Conservation (phyloP, 768 basidiomycete genomes). For the Trametopsis cervina region DNA sequence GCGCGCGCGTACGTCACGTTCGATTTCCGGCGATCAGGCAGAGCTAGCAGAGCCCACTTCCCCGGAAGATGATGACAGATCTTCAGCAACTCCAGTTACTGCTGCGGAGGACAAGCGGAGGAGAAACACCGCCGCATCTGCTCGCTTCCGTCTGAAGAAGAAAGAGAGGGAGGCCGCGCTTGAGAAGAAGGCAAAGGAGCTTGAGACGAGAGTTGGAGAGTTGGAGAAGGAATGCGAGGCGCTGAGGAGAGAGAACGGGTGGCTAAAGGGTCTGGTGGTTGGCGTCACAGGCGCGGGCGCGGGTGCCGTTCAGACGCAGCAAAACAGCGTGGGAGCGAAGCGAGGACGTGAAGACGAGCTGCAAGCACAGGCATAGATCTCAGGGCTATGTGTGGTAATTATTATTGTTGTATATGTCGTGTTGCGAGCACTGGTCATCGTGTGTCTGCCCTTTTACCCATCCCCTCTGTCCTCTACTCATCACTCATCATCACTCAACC, state of each 20-base stretch:
- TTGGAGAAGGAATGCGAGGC: conserved; percentile 90
- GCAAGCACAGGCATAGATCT: neutral
- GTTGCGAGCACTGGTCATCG: too few species aligned
- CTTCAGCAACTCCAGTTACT: conserved; percentile 27
- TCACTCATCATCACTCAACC: too few species aligned
- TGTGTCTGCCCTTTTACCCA: too few species aligned
- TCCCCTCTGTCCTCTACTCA: too few species aligned
- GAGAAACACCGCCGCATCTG: conserved; percentile 88
- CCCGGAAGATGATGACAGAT: conserved; percentile 24
- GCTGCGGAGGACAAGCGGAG: conserved; percentile 87
- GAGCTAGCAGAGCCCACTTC: conserved; percentile 22
- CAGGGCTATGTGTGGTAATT: neutral
- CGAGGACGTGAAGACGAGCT: conserved; percentile 12
- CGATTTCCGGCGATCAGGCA: conserved; percentile 13
- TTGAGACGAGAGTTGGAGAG: conserved; percentile 70
- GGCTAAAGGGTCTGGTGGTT: conserved; percentile 86
- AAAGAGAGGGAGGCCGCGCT: conserved; percentile 91
- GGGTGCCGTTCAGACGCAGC: conserved; percentile 18
- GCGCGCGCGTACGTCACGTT: conserved; percentile 39
- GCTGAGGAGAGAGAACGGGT: conserved; percentile 83
- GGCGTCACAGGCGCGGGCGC: conserved; percentile 72
- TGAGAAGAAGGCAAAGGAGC: conserved; percentile 78
- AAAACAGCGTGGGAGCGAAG: conserved; percentile 13
- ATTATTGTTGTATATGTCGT: conserved; percentile 1
- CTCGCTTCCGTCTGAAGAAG: conserved; percentile 92